These are phyloP conservation scores for Fusarium lyarnte DNA, from an alignment of 2,329 filamentous ascomycete species.

Conservation along the genomic window DNA sequence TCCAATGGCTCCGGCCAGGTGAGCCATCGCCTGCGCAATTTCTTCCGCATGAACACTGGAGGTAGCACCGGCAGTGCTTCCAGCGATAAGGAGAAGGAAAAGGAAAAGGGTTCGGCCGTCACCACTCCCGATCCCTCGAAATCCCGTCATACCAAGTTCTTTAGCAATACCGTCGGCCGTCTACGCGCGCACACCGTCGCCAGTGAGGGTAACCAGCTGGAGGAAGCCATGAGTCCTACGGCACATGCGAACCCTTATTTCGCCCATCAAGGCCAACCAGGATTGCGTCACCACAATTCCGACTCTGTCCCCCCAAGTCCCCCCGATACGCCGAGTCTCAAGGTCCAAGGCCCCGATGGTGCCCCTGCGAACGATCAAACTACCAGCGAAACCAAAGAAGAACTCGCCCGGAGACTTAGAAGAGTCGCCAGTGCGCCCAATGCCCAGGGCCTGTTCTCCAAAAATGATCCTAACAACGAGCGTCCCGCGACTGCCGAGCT, in stretches of 20 bases:
- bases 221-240: constrained; percentile 89
- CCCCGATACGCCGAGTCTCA: constrained; percentile 85
- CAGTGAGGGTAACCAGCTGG: constrained; percentile 90
- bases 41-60: constrained; percentile 72
- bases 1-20: constrained; percentile 65
- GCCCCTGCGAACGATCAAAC: constrained; percentile 69
- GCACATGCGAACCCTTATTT: constrained; percentile 98
- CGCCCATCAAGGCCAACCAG: constrained; percentile 92
- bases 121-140: constrained; percentile 54
- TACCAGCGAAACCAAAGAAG: constrained; percentile 86
- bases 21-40: constrained; percentile 74
- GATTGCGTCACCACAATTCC: constrained; percentile 93
- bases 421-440: constrained; percentile 97
- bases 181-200: constrained; percentile 90
- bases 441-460: constrained; percentile 87
- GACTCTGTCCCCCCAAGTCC: constrained; percentile 92
- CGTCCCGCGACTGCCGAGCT: constrained; percentile 87
- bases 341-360: constrained; percentile 74
- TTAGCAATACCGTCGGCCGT: constrained; percentile 84
- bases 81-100: constrained; percentile 52
- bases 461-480: constrained; percentile 63
- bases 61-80: constrained; percentile 51
- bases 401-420: constrained; percentile 89
- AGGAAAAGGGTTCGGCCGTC: constrained; percentile 43
- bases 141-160: constrained; percentile 87